Base-by-base conservation (phyloP, 1,139 yeast genomes). In the Hyphopichia fennica region DNA sequence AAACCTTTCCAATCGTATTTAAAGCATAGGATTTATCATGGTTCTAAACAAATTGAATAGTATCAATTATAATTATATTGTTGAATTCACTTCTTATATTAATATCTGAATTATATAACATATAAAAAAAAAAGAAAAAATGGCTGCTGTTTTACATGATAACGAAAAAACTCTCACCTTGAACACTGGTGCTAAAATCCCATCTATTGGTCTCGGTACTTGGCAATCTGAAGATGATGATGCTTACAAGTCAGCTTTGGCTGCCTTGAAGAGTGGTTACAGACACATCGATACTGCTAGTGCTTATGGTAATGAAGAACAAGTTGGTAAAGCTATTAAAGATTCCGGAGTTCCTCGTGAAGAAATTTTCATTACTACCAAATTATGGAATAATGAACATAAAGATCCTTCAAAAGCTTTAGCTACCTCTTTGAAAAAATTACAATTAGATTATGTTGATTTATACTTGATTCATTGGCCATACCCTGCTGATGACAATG, bases 381-480 rank as follows among this genome's bases (percentile, higher is more conserved):
- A 87, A 62, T 67, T 86, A 49, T 82, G 88, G 86, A 73, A 81
- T 45, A 67, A 82, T 27, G 81, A 77, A 56, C 87, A 83, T 54
- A 68, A 73, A 50, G 67, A 78, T 40, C 82, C 84, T 25, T 79
- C 63, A 34, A 68, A 58, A 37, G 85, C 83, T 9, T 65, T 87
- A 41, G 75, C 80, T 34, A 65, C 57, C 41, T 82, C 91, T 6
- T 72, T 89, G 57, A 58, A 73, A 52, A 77, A 79, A 52, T 69
- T 87, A 51, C 82, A 82, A 3, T 65, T 86, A 53, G 91, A 84
- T 40, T 88, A 88, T 55, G 83, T 89, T 44, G 96, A 89, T 58
- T 69, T 88, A 51, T 83, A 82, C 60, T 72, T 89, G 60, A 76
- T 86, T 56, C 96, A 89, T 65, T 87, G 93, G 95, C 96, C 96